These are phyloP conservation scores for Rhododendron mucronatum DNA, from an alignment of 148 eudicot genomes.

Conservation along the genomic window DNA sequence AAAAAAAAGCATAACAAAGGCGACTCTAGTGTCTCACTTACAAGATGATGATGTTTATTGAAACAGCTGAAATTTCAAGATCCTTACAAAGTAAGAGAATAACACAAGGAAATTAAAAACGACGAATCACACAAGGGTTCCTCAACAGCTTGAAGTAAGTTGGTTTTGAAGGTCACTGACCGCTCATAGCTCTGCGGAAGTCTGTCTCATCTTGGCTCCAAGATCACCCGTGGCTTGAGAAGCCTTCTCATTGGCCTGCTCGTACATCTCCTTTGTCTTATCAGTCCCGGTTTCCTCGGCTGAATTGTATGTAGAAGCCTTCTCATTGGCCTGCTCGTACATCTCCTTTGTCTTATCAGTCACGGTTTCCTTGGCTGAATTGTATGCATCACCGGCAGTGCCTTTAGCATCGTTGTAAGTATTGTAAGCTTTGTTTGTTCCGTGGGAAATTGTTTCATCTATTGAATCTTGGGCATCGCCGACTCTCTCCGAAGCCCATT, in stretches of 20 bases:
- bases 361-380: slow-evolving; percentile 23
- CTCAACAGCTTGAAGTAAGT: not conserved
- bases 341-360: slow-evolving; percentile 27
- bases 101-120: not conserved
- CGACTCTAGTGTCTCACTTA: not conserved
- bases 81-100: not conserved
- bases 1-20: not conserved
- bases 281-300: slow-evolving; percentile 26
- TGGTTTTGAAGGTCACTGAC: not conserved
- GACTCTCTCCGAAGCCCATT: slow-evolving; percentile 4
- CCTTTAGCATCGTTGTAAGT: slow-evolving; percentile 12
- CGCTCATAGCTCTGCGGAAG: slow-evolving; percentile 6
- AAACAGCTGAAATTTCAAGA: not conserved
- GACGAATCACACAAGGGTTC: not conserved
- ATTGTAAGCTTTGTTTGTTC: slow-evolving; percentile 15
- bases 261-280: slow-evolving; percentile 33
- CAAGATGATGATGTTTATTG: not conserved
- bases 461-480: not conserved
- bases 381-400: slow-evolving; percentile 19
- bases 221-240: slow-evolving; percentile 42
- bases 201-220: slow-evolving; percentile 22
- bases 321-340: slow-evolving; percentile 54
- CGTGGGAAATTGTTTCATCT: not conserved
- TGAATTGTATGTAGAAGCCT: slow-evolving; percentile 29
- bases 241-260: slow-evolving; percentile 50